phyloP scores from a whole-genome alignment of 768 basidiomycete species.

The Butyriboletus loyo region DNA sequence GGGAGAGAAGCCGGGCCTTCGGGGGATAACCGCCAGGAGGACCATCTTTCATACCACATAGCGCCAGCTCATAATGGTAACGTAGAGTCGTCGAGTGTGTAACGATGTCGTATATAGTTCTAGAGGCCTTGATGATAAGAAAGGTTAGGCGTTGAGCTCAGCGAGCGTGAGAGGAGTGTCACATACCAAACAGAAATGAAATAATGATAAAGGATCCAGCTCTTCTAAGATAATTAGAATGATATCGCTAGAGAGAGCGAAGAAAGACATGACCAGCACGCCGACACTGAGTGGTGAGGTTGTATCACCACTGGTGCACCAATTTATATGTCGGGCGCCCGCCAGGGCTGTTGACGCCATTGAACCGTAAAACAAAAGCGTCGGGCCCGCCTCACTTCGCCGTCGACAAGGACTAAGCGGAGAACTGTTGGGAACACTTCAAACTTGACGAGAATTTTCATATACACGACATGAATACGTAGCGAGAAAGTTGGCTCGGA shows the following conservation, averaged over 20 bases:
- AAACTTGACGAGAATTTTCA: slow-evolving; percentile 26
- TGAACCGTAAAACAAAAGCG: slow-evolving; percentile 34
- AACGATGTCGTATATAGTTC: slow-evolving; percentile 19
- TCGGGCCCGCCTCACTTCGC: slow-evolving; percentile 30
- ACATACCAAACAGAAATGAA: slow-evolving; percentile 31
- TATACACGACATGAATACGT: slow-evolving; percentile 27
- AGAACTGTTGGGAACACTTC: slow-evolving; percentile 23
- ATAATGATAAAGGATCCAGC: slow-evolving; percentile 32
- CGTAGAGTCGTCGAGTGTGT: slow-evolving; percentile 27
- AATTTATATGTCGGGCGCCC: slow-evolving; percentile 32
- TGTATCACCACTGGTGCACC: slow-evolving; percentile 1
- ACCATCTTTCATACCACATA: slow-evolving; percentile 31
- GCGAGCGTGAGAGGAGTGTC: background rate
- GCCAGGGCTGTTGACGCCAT: slow-evolving; percentile 23
- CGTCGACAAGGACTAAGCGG: slow-evolving; percentile 32
- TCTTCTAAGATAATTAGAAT: slow-evolving; percentile 32
- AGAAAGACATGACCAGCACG: slow-evolving; percentile 37
- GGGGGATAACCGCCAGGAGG: slow-evolving; percentile 17
- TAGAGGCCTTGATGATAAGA: slow-evolving; percentile 23
- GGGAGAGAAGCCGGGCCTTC: slow-evolving; percentile 25
- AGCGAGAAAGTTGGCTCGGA: slow-evolving; percentile 19
- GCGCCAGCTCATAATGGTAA: slow-evolving; percentile 32
- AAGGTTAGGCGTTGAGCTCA: background rate
- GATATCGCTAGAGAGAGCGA: slow-evolving; percentile 30
- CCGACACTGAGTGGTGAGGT: slow-evolving; percentile 22